Conservation (phyloP, 225 moss, liverwort and hornwort species). For the Physcomitrellopsis africana region DNA sequence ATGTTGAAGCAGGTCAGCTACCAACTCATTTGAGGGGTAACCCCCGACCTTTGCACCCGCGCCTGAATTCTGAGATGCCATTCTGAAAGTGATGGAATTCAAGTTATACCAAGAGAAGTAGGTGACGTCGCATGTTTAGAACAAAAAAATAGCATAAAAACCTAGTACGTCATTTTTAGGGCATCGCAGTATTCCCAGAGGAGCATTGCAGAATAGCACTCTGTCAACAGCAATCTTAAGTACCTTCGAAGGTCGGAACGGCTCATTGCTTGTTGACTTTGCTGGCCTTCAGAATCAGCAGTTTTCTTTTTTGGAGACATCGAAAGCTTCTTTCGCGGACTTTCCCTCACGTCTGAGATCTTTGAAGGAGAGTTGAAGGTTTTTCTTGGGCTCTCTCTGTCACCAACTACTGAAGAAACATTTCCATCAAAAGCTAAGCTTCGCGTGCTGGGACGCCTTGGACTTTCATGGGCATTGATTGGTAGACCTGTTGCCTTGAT, state of each 20-base stretch:
- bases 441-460: constrained; percentile 35
- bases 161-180: not conserved
- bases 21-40: constrained; percentile 47
- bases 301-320: constrained; percentile 36
- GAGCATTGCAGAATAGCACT: not conserved
- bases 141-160: not conserved
- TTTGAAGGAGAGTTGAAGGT: constrained; percentile 31
- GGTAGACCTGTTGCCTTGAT: constrained; percentile 7
- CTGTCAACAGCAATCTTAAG: not conserved
- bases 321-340: constrained; percentile 38
- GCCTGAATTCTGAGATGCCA: constrained; percentile 50
- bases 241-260: constrained; percentile 65
- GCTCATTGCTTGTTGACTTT: constrained; percentile 50
- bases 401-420: constrained; percentile 29
- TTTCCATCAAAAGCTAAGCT: constrained; percentile 35
- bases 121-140: not conserved
- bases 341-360: constrained; percentile 30
- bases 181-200: not conserved
- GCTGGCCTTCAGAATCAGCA: constrained; percentile 30
- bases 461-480: constrained; percentile 36
- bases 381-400: constrained; percentile 42
- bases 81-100: constrained; percentile 36
- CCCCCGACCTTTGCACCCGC: constrained; percentile 26
- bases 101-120: constrained; percentile 21
- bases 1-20: constrained; percentile 47